Conservation (phyloP, 306 rosid genomes). For the Amphicarpaea edgeworthii region DNA sequence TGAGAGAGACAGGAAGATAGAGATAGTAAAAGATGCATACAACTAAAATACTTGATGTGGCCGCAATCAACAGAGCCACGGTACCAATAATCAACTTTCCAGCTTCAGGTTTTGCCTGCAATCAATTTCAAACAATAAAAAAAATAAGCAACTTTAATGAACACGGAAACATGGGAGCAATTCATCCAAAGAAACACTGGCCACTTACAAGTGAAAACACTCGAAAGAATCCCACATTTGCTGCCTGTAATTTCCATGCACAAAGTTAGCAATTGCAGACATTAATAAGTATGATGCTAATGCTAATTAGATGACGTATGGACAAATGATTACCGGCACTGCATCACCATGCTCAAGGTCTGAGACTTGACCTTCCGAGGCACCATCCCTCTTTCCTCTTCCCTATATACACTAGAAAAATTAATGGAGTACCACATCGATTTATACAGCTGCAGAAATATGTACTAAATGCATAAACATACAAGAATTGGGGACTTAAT, state of each 20-base stretch:
- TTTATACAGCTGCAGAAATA: conserved; percentile 30
- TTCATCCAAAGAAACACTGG: conserved; percentile 28
- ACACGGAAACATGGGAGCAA: conserved; percentile 27
- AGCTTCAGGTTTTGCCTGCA: conserved; percentile 75
- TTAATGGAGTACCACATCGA: conserved; percentile 10
- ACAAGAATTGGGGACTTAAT: neutral
- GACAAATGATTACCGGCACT: conserved; percentile 57
- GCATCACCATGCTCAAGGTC: conserved; percentile 78
- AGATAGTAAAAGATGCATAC: conserved; percentile 52
- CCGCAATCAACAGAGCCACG: conserved; percentile 70
- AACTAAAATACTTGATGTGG: conserved; percentile 73
- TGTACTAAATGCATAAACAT: conserved; percentile 22
- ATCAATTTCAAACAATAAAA: conserved; percentile 24
- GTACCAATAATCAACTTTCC: conserved; percentile 68
- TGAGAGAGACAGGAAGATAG: neutral
- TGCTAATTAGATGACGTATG: neutral
- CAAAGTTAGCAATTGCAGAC: conserved; percentile 33
- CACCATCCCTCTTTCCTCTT: conserved; percentile 53
- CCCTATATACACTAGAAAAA: conserved; percentile 41
- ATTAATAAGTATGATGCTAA: neutral
- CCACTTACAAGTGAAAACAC: conserved; percentile 73
- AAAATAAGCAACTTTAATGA: conserved; percentile 1
- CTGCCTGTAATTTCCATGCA: conserved; percentile 60
- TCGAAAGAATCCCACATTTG: conserved; percentile 67
- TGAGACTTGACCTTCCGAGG: conserved; percentile 44